phyloP scores from a whole-genome alignment of 2,329 filamentous ascomycete species.

The Colletotrichum sansevieriae region DNA sequence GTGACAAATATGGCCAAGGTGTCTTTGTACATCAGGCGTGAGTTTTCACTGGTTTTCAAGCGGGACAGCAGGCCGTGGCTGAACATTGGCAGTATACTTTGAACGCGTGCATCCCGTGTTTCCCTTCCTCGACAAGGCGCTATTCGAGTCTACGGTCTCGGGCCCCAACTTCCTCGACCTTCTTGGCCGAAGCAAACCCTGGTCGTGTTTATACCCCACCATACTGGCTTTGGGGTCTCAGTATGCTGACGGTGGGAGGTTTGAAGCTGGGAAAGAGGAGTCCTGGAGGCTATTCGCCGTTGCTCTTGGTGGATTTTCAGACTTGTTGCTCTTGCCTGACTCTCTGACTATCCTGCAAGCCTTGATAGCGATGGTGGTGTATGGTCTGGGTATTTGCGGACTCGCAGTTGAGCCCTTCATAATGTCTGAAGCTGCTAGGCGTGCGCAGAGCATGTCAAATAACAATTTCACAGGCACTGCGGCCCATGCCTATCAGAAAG shows the following conservation, averaged over 20 bases:
- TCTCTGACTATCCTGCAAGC: constrained; percentile 49
- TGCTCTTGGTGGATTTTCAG: constrained; percentile 52
- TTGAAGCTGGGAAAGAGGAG: constrained; percentile 54
- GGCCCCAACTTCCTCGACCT: constrained; percentile 45
- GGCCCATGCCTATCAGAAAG: too few species aligned
- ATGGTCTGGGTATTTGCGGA: constrained; percentile 46
- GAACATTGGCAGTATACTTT: constrained; percentile 51
- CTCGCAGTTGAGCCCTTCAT: too few species aligned
- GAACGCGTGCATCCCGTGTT: constrained; percentile 54
- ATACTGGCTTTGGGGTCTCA: constrained; percentile 55
- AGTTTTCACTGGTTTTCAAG: not conserved
- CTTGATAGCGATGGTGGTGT: constrained; percentile 49
- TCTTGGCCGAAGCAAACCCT: constrained; percentile 48
- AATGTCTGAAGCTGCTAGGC: too few species aligned
- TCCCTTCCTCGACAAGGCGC: constrained; percentile 54
- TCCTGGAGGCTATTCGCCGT: constrained; percentile 56
- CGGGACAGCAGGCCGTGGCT: not conserved
- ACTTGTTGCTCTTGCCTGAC: constrained; percentile 49
- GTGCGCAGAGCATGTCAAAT: too few species aligned
- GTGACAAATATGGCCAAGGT: constrained; percentile 21
- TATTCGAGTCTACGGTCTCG: constrained; percentile 51
- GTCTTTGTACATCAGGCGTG: constrained; percentile 37
- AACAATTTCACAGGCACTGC: too few species aligned
- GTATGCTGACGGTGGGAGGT: constrained; percentile 51
- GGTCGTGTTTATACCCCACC: constrained; percentile 55